Percentiles rank a stretch among this genome's conserved stretches.
Conservation (phyloP, 2,329 filamentous ascomycete species). For the Colletotrichum kahawae region DNA sequence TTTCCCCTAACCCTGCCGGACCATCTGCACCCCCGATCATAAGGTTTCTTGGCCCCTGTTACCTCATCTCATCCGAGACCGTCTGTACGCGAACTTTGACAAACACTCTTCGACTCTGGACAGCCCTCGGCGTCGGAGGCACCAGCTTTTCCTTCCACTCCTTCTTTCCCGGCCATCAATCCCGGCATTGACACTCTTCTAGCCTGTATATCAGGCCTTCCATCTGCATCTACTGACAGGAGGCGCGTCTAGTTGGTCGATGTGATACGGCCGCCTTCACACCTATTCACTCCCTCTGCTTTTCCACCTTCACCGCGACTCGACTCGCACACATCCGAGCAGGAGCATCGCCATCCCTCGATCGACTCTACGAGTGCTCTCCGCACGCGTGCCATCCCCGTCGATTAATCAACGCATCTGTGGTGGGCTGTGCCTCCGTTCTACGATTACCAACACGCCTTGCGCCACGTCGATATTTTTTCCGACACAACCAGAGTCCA, state of each 20-base stretch:
- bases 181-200: background rate
- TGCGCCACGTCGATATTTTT: background rate
- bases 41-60: slow-evolving; percentile 23
- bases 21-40: slow-evolving; percentile 22
- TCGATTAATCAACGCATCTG: background rate
- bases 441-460: background rate
- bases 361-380: background rate
- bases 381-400: background rate
- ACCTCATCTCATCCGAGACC: slow-evolving; percentile 22
- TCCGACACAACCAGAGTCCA: background rate
- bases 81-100: slow-evolving; percentile 19
- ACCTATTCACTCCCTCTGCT: background rate
- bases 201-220: background rate
- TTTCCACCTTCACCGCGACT: background rate
- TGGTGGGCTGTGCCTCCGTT: slow-evolving; percentile 8
- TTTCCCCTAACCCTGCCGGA: slow-evolving; percentile 18
- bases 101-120: slow-evolving; percentile 15
- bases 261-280: background rate
- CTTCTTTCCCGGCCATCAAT: background rate
- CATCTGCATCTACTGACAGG: slow-evolving; percentile 7
- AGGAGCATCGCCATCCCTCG: background rate
- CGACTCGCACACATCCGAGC: background rate
- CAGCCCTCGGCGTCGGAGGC: slow-evolving; percentile 13
- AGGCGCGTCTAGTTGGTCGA: slow-evolving; percentile 10
- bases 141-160: slow-evolving; percentile 4